Conservation (phyloP, 352 stramenopile genomes). For the Pythium oligandrum region DNA sequence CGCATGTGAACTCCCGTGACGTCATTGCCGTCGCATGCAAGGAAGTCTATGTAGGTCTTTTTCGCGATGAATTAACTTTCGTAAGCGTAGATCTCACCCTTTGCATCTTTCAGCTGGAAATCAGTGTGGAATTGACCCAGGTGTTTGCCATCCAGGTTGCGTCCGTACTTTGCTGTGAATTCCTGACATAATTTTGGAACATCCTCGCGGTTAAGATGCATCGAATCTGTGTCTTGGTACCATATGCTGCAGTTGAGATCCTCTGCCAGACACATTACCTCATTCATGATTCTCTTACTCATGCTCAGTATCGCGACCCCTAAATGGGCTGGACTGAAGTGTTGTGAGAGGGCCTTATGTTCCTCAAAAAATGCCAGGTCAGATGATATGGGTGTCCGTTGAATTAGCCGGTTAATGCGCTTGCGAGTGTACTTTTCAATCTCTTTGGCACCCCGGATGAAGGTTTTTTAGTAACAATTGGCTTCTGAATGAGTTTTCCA, state of each 20-base stretch:
- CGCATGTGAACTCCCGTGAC: conserved; percentile 11
- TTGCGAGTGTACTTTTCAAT: conserved; percentile 10
- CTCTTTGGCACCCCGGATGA: conserved; percentile 7
- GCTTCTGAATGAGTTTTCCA: conserved; percentile 11
- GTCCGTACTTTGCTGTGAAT: conserved; percentile 10
- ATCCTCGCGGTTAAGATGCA: conserved; percentile 12
- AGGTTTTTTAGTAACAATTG: conserved; percentile 13
- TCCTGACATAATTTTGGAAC: conserved; percentile 4
- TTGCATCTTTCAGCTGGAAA: conserved; percentile 8
- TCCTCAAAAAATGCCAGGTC: conserved; percentile 16
- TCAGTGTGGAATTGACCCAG: conserved; percentile 11
- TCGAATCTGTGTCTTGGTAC: conserved; percentile 16
- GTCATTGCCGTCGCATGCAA: conserved; percentile 13
- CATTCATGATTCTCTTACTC: conserved; percentile 16
- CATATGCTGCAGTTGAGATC: conserved; percentile 12
- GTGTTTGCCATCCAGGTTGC: conserved; percentile 9
- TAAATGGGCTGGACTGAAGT: conserved; percentile 10
- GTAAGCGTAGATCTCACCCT: conserved; percentile 11
- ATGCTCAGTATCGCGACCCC: conserved; percentile 10
- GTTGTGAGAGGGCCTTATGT: conserved; percentile 12
- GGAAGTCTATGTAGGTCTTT: conserved; percentile 11
- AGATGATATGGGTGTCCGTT: conserved; percentile 7
- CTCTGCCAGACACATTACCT: conserved; percentile 16
- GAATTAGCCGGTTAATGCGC: conserved; percentile 13
- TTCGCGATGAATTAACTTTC: conserved; percentile 14